Base-by-base conservation (phyloP, 2,329 filamentous ascomycete species). In the Diplodia corticola region DNA sequence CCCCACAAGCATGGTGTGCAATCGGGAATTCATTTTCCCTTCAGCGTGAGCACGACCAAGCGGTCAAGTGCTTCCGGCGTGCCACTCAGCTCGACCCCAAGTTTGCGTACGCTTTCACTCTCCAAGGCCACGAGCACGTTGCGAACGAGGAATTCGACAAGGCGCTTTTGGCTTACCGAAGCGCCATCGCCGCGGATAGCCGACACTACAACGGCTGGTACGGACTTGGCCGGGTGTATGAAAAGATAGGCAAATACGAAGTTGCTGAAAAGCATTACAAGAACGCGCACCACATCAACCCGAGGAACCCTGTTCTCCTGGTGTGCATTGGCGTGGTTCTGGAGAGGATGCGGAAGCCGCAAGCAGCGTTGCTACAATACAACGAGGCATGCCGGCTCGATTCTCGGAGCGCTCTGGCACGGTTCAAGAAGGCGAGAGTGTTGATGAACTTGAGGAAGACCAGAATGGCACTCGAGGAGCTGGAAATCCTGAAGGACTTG, bases 141-240 rank as follows among this genome's bases (percentile, higher is more conserved):
- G 87, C 91, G 40, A 98, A 97, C 71, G 96, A 99, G 78, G 96
- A 99, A 77, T 97, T 95, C 74, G 94, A 98, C 75, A 97, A 97
- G 76, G 95, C 95, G 0, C 85, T 97, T 51, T 88, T 89, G 46
- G 90, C 92, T 1, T 99, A 97, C 77, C 88, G 96, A 37, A 87
- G 89, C 63, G 93, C 92, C 1, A 91, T 99, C 70, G 87, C 89
- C 51, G 92, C 92, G 0, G 93, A 99, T 73, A 88, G 86, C 65
- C 88, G 94, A 22, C 94, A 97, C 76, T 99, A 98, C 81, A 97
- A 97, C 75, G 95, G 94, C n/a, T 98, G 96, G 86, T 99, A 98
- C 76, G 95, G 95, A 22, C 78, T 89, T n/a, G 87, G 86, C 7
- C 84, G 81, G 40, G 93, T 97, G 1, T 95, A 94, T 73, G 92